Evolutionary conservation across 1,284 basidiomycete genomes (phyloP).

Genomic region (Cystobasidium slooffiae): DNA sequence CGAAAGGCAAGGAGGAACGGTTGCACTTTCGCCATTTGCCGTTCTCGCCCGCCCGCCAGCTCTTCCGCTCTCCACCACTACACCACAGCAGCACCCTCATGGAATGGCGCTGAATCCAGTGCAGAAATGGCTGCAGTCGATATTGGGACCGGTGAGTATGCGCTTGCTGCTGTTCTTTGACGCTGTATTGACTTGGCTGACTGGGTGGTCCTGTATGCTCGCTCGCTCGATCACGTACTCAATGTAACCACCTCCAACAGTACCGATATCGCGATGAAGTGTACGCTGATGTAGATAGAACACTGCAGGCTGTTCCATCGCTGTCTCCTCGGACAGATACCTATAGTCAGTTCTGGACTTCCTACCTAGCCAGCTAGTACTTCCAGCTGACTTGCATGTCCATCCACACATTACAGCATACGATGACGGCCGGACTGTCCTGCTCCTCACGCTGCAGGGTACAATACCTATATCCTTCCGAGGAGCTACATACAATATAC

Average conservation of each 20-base stretch:
- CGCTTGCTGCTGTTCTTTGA: not conserved
- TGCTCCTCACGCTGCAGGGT: slow-evolving; percentile 87
- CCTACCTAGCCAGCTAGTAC: slow-evolving; percentile 35
- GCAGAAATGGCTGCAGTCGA: slow-evolving; percentile 41
- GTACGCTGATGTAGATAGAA: slow-evolving; percentile 68
- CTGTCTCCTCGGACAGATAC: slow-evolving; percentile 88
- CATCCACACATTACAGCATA: slow-evolving; percentile 16
- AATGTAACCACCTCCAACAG: slow-evolving; percentile 51
- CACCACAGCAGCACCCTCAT: not conserved
- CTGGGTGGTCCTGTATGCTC: not conserved
- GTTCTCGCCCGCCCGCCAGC: too few relatives aligned
- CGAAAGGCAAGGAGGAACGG: not conserved
- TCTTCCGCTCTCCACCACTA: not conserved
- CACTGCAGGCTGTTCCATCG: slow-evolving; percentile 66
- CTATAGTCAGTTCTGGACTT: slow-evolving; percentile 71
- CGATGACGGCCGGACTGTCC: slow-evolving; percentile 89
- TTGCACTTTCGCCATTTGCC: not conserved
- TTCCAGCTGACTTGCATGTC: slow-evolving; percentile 9
- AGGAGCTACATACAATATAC: slow-evolving; percentile 85
- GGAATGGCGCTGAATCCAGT: slow-evolving; percentile 40
- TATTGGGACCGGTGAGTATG: slow-evolving; percentile 34
- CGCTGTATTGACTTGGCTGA: not conserved
- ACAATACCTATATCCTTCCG: slow-evolving; percentile 85
- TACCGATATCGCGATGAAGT: slow-evolving; percentile 68
- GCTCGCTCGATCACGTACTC: not conserved